Evolutionary conservation across 805 yeast species (phyloP).

Genomic region (Starmera caribaea): DNA sequence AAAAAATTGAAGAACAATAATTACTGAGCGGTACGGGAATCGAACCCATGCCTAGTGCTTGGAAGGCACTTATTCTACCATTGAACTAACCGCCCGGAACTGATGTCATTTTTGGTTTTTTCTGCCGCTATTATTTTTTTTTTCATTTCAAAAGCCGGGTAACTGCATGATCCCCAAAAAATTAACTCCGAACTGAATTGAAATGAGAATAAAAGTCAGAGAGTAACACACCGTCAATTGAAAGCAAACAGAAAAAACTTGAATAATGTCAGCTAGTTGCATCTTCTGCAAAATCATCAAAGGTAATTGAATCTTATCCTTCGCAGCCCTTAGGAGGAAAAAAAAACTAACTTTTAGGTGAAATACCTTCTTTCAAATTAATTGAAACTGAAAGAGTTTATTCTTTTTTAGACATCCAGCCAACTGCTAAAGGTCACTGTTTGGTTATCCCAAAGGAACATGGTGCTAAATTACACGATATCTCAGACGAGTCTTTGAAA

Average conservation of each 20-base stretch:
- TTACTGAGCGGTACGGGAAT: slow-evolving; percentile 73
- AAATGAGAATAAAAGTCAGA: no score
- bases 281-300: slow-evolving; percentile 91
- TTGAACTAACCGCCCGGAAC: slow-evolving; percentile 70
- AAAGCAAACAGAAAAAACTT: no score
- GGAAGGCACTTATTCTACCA: slow-evolving; percentile 88
- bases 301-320: no score
- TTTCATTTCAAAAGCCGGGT: no score
- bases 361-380: slow-evolving; percentile 87
- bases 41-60: slow-evolving; percentile 89
- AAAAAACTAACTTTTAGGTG: slow-evolving; percentile 52
- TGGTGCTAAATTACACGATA: slow-evolving; percentile 85
- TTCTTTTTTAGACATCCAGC: slow-evolving; percentile 90
- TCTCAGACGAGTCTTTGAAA: slow-evolving; percentile 84
- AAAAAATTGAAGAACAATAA: no score
- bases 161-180: no score
- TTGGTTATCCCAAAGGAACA: slow-evolving; percentile 88
- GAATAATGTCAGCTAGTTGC: slow-evolving; percentile 47
- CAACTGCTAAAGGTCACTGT: slow-evolving; percentile 83
- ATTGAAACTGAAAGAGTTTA: slow-evolving; percentile 74
- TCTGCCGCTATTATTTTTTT: no score
- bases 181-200: no score
- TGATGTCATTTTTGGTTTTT: no score
- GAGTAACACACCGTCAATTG: no score
- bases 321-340: no score